A percentile compares a stretch with the other conserved stretches of the same genome.
Evolutionary conservation across 2,329 filamentous ascomycete species (phyloP).

Genomic region (Diaporthe caulivora): DNA sequence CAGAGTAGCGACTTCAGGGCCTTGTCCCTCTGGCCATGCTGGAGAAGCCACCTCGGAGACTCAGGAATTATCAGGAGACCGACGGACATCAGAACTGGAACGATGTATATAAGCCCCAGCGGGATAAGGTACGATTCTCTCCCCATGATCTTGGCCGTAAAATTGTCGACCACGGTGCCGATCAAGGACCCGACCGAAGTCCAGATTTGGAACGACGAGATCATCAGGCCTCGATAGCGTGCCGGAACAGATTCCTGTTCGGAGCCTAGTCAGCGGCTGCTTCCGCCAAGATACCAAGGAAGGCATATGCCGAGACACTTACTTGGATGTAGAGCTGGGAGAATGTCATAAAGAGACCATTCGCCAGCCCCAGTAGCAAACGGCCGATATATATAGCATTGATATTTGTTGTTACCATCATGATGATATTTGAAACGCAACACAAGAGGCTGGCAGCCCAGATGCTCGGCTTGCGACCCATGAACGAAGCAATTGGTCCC

Average conservation of each 20-base stretch:
- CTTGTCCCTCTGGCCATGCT: conserved; percentile 48
- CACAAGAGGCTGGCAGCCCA: conserved; percentile 64
- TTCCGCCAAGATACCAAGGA: not conserved
- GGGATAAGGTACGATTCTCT: conserved; percentile 55
- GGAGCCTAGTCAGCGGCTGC: not conserved
- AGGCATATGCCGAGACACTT: not conserved
- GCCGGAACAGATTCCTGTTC: conserved; percentile 50
- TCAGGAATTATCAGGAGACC: conserved; percentile 55
- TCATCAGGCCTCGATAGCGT: conserved; percentile 57
- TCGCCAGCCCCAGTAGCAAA: conserved; percentile 66
- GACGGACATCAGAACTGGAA: conserved; percentile 52
- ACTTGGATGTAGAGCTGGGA: conserved; percentile 53
- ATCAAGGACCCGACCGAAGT: conserved; percentile 57
- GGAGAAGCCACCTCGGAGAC: conserved; percentile 56
- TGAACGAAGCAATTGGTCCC: conserved; percentile 51
- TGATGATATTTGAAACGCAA: conserved; percentile 64
- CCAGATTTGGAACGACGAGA: conserved; percentile 60
- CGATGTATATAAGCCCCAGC: conserved; percentile 54
- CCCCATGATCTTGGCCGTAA: conserved; percentile 52
- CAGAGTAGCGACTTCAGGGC: conserved; percentile 50
- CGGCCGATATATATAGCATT: conserved; percentile 67
- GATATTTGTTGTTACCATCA: conserved; percentile 68
- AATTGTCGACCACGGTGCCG: conserved; percentile 65
- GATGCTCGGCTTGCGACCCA: conserved; percentile 52
- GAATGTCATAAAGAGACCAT: conserved; percentile 69